Evolutionary conservation across 352 stramenopile genomes (phyloP), one percentile per base, ranked within the genome.

Genomic region (Aphanomyces stellatus): DNA sequence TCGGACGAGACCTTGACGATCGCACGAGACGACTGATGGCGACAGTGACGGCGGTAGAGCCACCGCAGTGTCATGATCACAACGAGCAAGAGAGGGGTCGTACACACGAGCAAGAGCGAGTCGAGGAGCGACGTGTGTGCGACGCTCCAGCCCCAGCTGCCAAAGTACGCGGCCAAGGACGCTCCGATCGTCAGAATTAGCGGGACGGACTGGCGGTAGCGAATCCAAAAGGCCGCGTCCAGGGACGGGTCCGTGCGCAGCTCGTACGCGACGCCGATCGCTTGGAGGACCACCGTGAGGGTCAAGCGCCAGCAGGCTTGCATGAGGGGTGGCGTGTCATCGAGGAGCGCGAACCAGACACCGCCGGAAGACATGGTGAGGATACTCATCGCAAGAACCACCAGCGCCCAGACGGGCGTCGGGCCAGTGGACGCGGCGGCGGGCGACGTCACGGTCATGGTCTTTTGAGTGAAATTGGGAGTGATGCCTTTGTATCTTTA

Each of bases 91-190:
- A 63, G 24, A 10, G 55, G 55, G 3, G 55, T 63, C 24, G 55
- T 49, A 24, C 35, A 51, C 1, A 63, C 55, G 19, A 63, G 33
- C 2, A 63, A 30, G n/a, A 63, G 41, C 33, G 55, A 63, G 41
- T 63, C 55, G 4, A 63, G 24, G 1, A 63, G 27, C n/a, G 55
- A 63, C 3, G 55, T 63, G 15, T 63, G 55, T 6, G 55, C 55
- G 24, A 63, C 55, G 48, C 55, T 63, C 55, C 55, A 63, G 24
- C 55, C 55, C 55, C 55, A 51, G 28, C 28, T 31, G 13, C 55
- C 55, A 51, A 63, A 63, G 24, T 63, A 31, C 10, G 48, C 3
- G 2, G 28, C 30, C 3, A 63, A 31, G 5, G 55, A 28, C 8
- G 48, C n/a, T 6, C 55, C 55, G 24, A 63, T 63, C n/a, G 35